Percentiles rank a stretch among this genome's conserved stretches.
Conservation (phyloP, 1,284 basidiomycete genomes). For the Tilletia horrida region DNA sequence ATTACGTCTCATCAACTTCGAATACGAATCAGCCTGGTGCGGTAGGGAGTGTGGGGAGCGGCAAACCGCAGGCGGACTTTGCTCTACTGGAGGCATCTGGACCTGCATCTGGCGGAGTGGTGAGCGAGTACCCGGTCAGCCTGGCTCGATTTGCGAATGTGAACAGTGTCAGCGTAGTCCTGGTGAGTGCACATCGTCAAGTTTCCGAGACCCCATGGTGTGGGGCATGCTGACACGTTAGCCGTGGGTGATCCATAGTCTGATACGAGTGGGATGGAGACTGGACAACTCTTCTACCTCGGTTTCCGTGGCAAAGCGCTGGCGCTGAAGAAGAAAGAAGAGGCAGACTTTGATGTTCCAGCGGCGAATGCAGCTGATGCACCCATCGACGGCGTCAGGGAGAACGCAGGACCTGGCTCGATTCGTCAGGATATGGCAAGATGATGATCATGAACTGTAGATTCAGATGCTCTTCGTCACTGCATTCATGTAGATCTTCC, state of each 20-base stretch:
- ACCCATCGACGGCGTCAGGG: constrained; percentile 37
- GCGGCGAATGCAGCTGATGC: constrained; percentile 45
- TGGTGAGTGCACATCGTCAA: constrained; percentile 28
- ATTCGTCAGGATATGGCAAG: neutral
- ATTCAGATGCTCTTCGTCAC: too few species aligned
- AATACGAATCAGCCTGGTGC: constrained; percentile 25
- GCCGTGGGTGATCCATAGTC: constrained; percentile 8
- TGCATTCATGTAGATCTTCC: too few species aligned
- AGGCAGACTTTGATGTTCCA: constrained; percentile 38
- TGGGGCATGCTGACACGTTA: neutral
- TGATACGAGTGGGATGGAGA: constrained; percentile 6
- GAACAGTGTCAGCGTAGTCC: constrained; percentile 45
- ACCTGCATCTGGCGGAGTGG: constrained; percentile 28
- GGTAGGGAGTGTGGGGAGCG: constrained; percentile 37
- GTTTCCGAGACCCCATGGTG: too few species aligned
- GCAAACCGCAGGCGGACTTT: constrained; percentile 51
- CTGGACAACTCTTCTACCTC: constrained; percentile 49
- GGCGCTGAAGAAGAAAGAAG: constrained; percentile 33
- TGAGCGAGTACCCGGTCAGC: constrained; percentile 50
- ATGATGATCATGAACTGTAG: too few species aligned
- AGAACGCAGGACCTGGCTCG: constrained; percentile 18
- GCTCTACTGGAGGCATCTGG: constrained; percentile 30
- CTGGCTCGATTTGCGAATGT: constrained; percentile 46
- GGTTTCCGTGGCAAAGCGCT: constrained; percentile 49
- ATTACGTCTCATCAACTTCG: neutral